Base-by-base conservation (phyloP, 768 basidiomycete genomes). In the Tulasnella calospora region DNA sequence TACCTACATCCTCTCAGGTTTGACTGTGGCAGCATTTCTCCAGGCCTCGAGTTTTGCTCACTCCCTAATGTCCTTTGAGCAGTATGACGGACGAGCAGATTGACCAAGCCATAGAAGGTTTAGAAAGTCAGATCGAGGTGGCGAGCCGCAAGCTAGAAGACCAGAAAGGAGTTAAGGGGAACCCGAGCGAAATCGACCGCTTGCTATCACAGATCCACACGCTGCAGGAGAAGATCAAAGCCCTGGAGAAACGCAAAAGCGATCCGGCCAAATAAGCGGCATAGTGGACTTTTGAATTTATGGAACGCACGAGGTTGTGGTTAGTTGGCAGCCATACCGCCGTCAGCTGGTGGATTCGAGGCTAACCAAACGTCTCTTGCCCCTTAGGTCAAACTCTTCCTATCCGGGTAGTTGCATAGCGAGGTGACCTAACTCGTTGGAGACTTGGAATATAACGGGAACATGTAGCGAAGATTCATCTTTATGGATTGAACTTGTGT, bases 291-390 rank as follows among this genome's bases (percentile, higher is more conserved):
- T 44, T 13, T 15, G 17, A 44, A 44, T 57, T 57, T 57, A 57
- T n/a, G n/a, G 55, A n/a, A n/a, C 15, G n/a, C 30, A n/a, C 30
- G 15, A 30, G 23, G 94, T 92, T 13, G 95, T 97, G 41, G 41
- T 44, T 10, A 71, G 94, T 94, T 79, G 92, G 92, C 93, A 79
- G 76, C 89, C 86, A 17, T 70, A 19, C 8, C n/a, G 71, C 38
- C 35, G 57, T 12, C 27, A 41, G n/a, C n/a, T 21, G 13, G 17
- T 12, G 44, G 44, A 1, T 19, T 44, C 44, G 44, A 15, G 3
- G 44, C 13, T 44, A 44, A 44, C 17, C 44, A 44, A 44, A 44
- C 23, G 8, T 13, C 5, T 33, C 57, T 13, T 2, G 3, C 44
- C 44, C 17, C 17, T 44, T 19, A 44, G 13, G 44, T 15, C 44